Evolutionary conservation across 805 yeast species (phyloP).

Genomic region (Ogataea angusta): DNA sequence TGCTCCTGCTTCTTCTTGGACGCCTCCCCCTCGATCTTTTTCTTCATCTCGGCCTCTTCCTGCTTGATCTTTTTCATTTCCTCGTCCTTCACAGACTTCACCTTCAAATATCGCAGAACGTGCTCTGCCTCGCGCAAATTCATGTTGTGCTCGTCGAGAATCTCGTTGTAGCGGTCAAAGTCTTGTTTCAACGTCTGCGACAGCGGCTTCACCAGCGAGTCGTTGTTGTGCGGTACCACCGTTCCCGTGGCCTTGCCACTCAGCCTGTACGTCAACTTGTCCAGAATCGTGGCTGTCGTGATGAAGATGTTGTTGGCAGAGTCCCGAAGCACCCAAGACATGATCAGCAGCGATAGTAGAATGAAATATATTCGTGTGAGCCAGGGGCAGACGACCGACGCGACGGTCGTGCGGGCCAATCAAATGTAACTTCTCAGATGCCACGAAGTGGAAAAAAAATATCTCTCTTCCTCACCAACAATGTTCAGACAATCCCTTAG

Average conservation of each 20-base stretch:
- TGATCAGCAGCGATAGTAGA: slow-evolving; percentile 1
- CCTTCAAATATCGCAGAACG: slow-evolving; percentile 26
- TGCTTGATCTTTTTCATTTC: slow-evolving; percentile 20
- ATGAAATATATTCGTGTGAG: too few relatives aligned
- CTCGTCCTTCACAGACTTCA: slow-evolving; percentile 28
- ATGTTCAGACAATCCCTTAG: slow-evolving; percentile 67
- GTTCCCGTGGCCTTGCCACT: slow-evolving; percentile 25
- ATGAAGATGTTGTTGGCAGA: slow-evolving; percentile 33
- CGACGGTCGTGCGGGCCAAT: slow-evolving; percentile 9
- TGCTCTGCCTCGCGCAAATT: slow-evolving; percentile 31
- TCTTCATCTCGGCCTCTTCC: slow-evolving; percentile 21
- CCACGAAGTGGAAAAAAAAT: slow-evolving; percentile 12
- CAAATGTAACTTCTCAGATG: slow-evolving; percentile 1
- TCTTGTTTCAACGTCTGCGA: slow-evolving; percentile 25
- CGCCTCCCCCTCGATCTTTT: slow-evolving; percentile 22
- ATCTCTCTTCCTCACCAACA: slow-evolving; percentile 1
- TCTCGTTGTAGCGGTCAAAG: slow-evolving; percentile 28
- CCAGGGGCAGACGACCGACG: slow-evolving; percentile 17
- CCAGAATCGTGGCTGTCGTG: slow-evolving; percentile 33
- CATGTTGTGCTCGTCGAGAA: slow-evolving; percentile 27
- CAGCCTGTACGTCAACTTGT: slow-evolving; percentile 28
- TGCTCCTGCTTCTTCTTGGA: slow-evolving; percentile 15
- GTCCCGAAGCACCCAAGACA: slow-evolving; percentile 29
- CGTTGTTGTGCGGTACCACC: slow-evolving; percentile 30
- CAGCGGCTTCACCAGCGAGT: slow-evolving; percentile 25